A percentile compares a stretch with the other conserved stretches of the same genome.
phyloP scores from a whole-genome alignment of 2,329 filamentous ascomycete genomes.

The Trichoderma gracile region DNA sequence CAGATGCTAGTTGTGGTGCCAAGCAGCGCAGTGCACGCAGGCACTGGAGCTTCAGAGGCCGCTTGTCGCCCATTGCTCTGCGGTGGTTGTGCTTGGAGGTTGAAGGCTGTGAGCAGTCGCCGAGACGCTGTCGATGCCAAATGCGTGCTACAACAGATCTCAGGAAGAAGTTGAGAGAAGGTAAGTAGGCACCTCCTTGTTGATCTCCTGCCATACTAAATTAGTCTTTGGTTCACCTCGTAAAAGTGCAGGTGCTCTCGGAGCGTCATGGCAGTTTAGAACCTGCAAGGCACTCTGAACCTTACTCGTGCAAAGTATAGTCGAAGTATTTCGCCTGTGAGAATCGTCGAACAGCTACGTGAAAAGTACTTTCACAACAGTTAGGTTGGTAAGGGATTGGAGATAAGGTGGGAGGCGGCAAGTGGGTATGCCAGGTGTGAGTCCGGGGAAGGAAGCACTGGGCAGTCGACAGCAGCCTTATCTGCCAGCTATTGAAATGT shows the following conservation, averaged over 20 bases:
- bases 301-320: no score
- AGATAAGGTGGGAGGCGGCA: constrained; percentile 16
- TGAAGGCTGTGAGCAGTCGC: background rate
- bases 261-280: no score
- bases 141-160: background rate
- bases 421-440: constrained; percentile 15
- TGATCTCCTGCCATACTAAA: no score
- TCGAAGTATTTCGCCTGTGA: no score
- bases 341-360: no score
- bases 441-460: constrained; percentile 18
- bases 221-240: no score
- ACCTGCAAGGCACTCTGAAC: no score
- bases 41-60: constrained; percentile 1
- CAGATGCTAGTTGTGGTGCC: background rate
- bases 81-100: background rate
- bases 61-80: constrained; percentile 11
- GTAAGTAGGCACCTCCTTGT: no score
- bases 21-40: constrained; percentile 9
- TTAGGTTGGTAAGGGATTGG: no score
- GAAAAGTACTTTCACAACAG: background rate
- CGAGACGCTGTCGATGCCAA: background rate
- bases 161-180: no score
- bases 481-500: constrained; percentile 11
- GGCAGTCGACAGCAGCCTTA: constrained; percentile 4
- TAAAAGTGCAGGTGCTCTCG: no score